Base-by-base conservation (phyloP, 441 rosid species). In the Caryocar brasiliense region DNA sequence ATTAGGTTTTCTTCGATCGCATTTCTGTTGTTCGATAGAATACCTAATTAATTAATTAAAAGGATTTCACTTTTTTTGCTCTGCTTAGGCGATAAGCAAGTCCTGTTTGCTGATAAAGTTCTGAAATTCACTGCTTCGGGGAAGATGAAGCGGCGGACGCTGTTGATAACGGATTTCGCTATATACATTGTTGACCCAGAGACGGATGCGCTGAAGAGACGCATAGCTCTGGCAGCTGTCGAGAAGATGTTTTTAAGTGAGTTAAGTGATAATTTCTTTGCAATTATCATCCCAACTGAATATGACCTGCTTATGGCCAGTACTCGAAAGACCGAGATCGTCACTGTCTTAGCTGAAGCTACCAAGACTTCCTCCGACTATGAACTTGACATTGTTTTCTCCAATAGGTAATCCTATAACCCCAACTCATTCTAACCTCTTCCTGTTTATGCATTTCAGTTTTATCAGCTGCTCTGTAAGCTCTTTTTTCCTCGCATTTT, bases 261-360 rank as follows among this genome's bases (percentile, higher is more conserved):
- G 68, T 52, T 88, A 18, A 68, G 83, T 35, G 99, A 92, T 72
- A 85, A 85, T 69, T 92, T 92, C 80, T 83, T 88, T 48, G 83
- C 97, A 0, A 63, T 92, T 48, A 69, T 88, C 40, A 63, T 92
- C 35, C 97, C 99, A 9, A 83, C 88, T 0, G 99, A 88, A 68
- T 92, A 92, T 62, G 99, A 92, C 72, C 43, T 88, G 3, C 86
- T 92, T 38, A 78, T 92, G 89, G 97, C 95, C 19, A 85, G 92
- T 40, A 82, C 97, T 14, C 77, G 95, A 19, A 92, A 92, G 76
- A 80, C 84, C 11, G 99, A 92, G 62, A 85, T 92, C 21, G 95
- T 83, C 37, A 77, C 84, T 3, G 80, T 85, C 33, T 62, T 92
- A 59, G 84, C 75, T 15, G 95, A 92, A 65, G 87, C 85, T 42